These are phyloP conservation scores for Geotrichum histeridarum DNA, from an alignment of 1,139 yeast species.

Conservation along the genomic window DNA sequence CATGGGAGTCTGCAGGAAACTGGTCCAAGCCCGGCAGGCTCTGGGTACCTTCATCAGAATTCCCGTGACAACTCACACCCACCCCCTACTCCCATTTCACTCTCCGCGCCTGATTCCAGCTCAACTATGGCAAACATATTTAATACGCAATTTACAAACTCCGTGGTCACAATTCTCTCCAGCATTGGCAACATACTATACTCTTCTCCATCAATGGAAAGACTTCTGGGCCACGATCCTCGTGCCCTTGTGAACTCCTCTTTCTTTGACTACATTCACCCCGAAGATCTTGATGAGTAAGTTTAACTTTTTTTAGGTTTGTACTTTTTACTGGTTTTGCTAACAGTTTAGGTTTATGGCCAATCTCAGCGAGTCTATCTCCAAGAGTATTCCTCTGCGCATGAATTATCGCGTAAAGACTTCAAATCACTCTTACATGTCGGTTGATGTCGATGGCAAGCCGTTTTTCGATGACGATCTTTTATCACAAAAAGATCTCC, in stretches of 20 bases:
- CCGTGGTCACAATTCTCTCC: slow-evolving; percentile 3
- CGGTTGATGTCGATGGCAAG: slow-evolving; percentile 8
- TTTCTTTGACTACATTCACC: slow-evolving; percentile 10
- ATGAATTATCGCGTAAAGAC: slow-evolving; percentile 4
- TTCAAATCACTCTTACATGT: background rate
- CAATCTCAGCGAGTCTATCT: slow-evolving; percentile 6
- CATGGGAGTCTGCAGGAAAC: slow-evolving; percentile 2
- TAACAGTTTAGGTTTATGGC: slow-evolving; percentile 6
- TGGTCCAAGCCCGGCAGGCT: background rate
- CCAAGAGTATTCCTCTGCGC: slow-evolving; percentile 5
- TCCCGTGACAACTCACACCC: background rate
- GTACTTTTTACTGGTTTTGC: background rate
- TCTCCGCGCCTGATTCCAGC: background rate
- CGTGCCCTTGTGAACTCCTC: background rate
- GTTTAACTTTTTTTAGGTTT: background rate
- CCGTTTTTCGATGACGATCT: slow-evolving; percentile 11
- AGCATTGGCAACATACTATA: slow-evolving; percentile 10
- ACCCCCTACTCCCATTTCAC: slow-evolving; percentile 15
- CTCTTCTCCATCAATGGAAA: slow-evolving; percentile 6
- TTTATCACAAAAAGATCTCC: background rate
- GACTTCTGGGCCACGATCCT: slow-evolving; percentile 6
- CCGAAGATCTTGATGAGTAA: slow-evolving; percentile 10
- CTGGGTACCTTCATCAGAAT: background rate
- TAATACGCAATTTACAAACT: background rate
- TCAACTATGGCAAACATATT: background rate